Evolutionary conservation across 2,329 filamentous ascomycete species (phyloP), one percentile per base, ranked within the genome.

Genomic region (Colletotrichum aenigma): DNA sequence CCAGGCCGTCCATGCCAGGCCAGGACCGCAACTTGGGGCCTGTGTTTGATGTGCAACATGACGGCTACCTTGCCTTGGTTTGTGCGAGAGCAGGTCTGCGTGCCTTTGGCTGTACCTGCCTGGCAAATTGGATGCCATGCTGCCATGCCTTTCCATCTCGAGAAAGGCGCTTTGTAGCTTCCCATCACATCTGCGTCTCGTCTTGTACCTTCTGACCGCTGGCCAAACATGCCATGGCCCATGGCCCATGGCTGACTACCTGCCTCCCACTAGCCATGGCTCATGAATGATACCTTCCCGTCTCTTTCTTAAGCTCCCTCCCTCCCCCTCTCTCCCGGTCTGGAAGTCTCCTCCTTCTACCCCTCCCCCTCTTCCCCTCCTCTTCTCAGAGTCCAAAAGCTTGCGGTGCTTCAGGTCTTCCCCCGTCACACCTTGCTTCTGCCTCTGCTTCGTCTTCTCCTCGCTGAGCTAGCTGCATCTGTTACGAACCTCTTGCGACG

Each of bases 301-400:
- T 58, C 64, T 65, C 64, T 68, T 73, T 75, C 73, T 73, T 73
- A 69, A 75, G 58, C 65, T 69, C 34, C 70, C 56, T 28, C 56
- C 34, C 13, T 34, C 65, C 71, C 68, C 66, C 36, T 62, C n/a
- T n/a, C n/a, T 67, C 56, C 38, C 36, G 24, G n/a, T 16, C 21
- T 70, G 8, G 58, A 34, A 30, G 21, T 48, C 48, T 61, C 43
- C 28, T 74, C 26, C 21, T 70, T 60, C 74, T 66, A 38, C 58
- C 30, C 48, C 61, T 56, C 36, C 30, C 13, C 48, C 34, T 34
- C 24, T 34, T 52, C 21, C 18, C 18, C 71, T 56, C 30, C 43
- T 60, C 36, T 28, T 43, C 55, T 61, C 15, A 21, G 18, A 38
- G 7, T 56, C 48, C 32, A 52, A 72, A 61, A 67, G 69, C 69